Evolutionary conservation across 1,139 yeast genomes (phyloP).

Genomic region (Taphrina sp.): DNA sequence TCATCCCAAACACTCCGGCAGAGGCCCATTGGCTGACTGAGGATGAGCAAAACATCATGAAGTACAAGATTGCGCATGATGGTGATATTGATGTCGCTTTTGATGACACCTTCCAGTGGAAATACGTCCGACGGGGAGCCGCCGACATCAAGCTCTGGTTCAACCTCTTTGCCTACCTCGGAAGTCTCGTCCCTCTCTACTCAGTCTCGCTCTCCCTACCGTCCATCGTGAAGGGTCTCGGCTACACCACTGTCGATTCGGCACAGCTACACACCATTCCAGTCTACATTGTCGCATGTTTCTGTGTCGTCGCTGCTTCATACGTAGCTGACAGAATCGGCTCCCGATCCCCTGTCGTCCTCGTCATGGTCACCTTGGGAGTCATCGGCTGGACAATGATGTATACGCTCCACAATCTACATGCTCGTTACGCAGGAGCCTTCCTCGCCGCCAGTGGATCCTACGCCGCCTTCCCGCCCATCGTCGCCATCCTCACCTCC

Average conservation of each 20-base stretch:
- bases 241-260: slow-evolving; percentile 40
- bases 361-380: slow-evolving; percentile 42
- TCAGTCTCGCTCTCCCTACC: slow-evolving; percentile 44
- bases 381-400: slow-evolving; percentile 45
- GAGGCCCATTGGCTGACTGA: slow-evolving; percentile 52
- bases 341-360: slow-evolving; percentile 45
- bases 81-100: slow-evolving; percentile 27
- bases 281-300: slow-evolving; percentile 45
- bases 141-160: slow-evolving; percentile 31
- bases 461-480: slow-evolving; percentile 29
- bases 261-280: slow-evolving; percentile 45
- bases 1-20: slow-evolving; percentile 74
- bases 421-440: slow-evolving; percentile 27
- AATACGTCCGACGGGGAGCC: slow-evolving; percentile 17
- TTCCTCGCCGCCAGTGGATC: slow-evolving; percentile 31
- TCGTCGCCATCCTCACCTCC: slow-evolving; percentile 26
- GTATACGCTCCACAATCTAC: slow-evolving; percentile 9
- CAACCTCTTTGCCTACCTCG: slow-evolving; percentile 23
- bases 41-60: slow-evolving; percentile 42
- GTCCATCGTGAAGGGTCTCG: slow-evolving; percentile 43
- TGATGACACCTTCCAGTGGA: slow-evolving; percentile 32
- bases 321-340: slow-evolving; percentile 44
- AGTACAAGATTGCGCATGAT: slow-evolving; percentile 15
- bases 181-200: slow-evolving; percentile 36
- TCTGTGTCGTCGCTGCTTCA: slow-evolving; percentile 43